These are phyloP conservation scores for Blastobotrys persicus DNA, from an alignment of 1,139 yeast genomes.

Conservation along the genomic window DNA sequence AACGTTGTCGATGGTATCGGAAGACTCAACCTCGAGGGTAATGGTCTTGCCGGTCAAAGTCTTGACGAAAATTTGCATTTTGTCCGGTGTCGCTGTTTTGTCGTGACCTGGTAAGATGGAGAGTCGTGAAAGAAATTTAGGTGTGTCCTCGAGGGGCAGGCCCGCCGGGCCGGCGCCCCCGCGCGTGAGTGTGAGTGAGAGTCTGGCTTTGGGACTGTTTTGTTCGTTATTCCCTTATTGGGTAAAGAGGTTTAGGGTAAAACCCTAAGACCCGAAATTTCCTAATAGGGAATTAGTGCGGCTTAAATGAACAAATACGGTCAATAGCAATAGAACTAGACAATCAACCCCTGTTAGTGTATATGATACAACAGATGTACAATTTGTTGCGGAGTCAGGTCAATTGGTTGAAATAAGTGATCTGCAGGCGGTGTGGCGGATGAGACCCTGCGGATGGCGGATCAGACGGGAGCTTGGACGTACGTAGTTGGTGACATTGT, in stretches of 20 bases:
- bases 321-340: no score
- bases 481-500: background rate
- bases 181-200: background rate
- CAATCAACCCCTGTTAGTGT: no score
- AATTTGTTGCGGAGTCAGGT: no score
- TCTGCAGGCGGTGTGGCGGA: background rate
- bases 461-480: background rate
- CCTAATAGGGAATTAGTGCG: background rate
- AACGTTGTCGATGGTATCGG: slow-evolving; percentile 92
- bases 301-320: no score
- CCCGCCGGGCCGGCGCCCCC: slow-evolving; percentile 4
- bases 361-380: no score
- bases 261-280: background rate
- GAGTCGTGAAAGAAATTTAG: background rate
- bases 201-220: background rate
- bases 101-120: slow-evolving; percentile 8
- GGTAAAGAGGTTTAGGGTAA: background rate
- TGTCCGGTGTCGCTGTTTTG: slow-evolving; percentile 20
- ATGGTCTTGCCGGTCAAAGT: slow-evolving; percentile 76
- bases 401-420: background rate
- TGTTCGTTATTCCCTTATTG: background rate
- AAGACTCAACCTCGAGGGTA: slow-evolving; percentile 91
- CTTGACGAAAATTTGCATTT: slow-evolving; percentile 74
- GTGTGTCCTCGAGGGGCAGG: slow-evolving; percentile 2
- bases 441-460: background rate